Percentiles rank a stretch among this genome's conserved stretches.
These are phyloP conservation scores for Fusarium algeriense DNA, from an alignment of 2,329 filamentous ascomycete species.

Conservation along the genomic window DNA sequence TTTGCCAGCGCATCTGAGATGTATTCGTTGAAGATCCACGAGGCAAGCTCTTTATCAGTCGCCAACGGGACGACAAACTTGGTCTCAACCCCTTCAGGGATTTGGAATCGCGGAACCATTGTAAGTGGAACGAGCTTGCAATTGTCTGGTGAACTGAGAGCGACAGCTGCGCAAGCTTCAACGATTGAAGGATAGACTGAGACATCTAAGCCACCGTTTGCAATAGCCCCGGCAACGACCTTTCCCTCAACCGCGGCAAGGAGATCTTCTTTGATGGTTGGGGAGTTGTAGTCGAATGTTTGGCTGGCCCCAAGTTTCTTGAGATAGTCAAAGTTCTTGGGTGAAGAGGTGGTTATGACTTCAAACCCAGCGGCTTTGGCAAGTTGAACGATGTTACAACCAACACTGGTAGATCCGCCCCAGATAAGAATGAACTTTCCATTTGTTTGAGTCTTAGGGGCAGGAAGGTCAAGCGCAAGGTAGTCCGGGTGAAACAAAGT, in stretches of 20 bases:
- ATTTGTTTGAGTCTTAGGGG: background rate
- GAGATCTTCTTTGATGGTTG: background rate
- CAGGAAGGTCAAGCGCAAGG: constrained; percentile 9
- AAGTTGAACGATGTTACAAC: constrained; percentile 16
- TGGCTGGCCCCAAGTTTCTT: constrained; percentile 18
- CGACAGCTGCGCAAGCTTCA: constrained; percentile 6
- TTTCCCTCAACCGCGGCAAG: background rate
- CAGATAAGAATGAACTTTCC: constrained; percentile 10
- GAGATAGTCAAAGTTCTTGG: constrained; percentile 20
- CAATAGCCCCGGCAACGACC: constrained; percentile 6
- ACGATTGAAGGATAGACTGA: constrained; percentile 12
- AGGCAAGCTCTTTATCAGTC: constrained; percentile 3
- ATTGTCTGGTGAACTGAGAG: constrained; percentile 10
- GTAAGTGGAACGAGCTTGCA: constrained; percentile 10
- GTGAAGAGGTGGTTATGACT: constrained; percentile 11
- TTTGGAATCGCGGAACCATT: constrained; percentile 8
- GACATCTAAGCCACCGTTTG: constrained; percentile 5
- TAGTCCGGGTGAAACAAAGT: constrained; percentile 20
- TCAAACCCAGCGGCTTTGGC: constrained; percentile 21
- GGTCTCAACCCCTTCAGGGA: constrained; percentile 13
- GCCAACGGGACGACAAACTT: constrained; percentile 13
- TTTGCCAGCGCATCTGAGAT: background rate
- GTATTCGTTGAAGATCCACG: constrained; percentile 6
- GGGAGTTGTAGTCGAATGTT: constrained; percentile 2
- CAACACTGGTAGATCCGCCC: constrained; percentile 26